Percentiles rank a stretch among this genome's conserved stretches.
Conservation (phyloP, 441 rosid species). For the Brassica hybrid region DNA sequence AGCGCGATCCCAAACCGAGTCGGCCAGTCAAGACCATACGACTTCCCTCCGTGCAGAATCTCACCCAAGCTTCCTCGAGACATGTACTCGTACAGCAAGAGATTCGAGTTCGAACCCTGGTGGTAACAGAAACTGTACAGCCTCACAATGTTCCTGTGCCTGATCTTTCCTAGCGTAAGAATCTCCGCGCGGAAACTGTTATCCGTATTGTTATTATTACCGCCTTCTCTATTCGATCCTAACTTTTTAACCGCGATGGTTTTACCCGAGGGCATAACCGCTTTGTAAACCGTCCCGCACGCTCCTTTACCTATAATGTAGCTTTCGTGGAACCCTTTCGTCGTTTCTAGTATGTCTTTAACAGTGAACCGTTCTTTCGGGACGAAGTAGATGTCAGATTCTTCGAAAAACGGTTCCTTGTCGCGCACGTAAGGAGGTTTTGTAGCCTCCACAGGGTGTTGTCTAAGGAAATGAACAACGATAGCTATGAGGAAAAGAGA, state of each 20-base stretch:
- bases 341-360: constrained; percentile 78
- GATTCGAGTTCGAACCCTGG: constrained; percentile 80
- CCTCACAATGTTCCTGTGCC: constrained; percentile 96
- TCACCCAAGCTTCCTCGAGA: constrained; percentile 89
- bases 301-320: constrained; percentile 87
- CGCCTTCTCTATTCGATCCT: constrained; percentile 80
- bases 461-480: constrained; percentile 70
- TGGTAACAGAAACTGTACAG: constrained; percentile 89
- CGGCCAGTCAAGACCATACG: constrained; percentile 78
- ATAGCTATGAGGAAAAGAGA: constrained; percentile 76
- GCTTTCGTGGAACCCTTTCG: constrained; percentile 79
- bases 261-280: constrained; percentile 79
- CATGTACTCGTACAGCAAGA: constrained; percentile 93
- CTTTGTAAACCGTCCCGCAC: constrained; percentile 93
- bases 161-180: constrained; percentile 84
- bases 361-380: constrained; percentile 83
- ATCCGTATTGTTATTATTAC: constrained; percentile 61
- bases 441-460: constrained; percentile 50
- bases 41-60: constrained; percentile 67
- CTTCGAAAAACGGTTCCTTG: constrained; percentile 54
- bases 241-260: constrained; percentile 81
- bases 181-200: constrained; percentile 94
- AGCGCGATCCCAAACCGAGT: constrained; percentile 83
- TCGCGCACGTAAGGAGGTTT: constrained; percentile 56
- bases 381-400: constrained; percentile 78